phyloP scores from a whole-genome alignment of 805 yeast species.

The Wickerhamiella sorbophila region DNA sequence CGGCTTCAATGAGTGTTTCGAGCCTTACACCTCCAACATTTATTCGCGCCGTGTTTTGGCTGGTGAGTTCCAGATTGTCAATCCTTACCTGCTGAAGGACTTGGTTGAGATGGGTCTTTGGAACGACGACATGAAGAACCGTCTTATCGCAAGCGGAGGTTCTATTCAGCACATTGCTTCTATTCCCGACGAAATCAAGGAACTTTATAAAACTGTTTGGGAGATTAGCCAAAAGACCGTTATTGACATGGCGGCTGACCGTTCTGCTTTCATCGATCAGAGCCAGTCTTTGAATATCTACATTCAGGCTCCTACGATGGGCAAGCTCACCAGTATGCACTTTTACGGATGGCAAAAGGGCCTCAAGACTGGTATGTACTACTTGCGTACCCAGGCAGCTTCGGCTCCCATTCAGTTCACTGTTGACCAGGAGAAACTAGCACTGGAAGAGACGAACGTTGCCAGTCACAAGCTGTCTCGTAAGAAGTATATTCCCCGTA shows the following conservation, averaged over 20 bases:
- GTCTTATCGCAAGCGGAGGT: slow-evolving; percentile 64
- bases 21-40: slow-evolving; percentile 87
- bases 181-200: slow-evolving; percentile 63
- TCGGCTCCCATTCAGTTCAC: slow-evolving; percentile 92
- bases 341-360: slow-evolving; percentile 99
- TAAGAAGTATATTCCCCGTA: slow-evolving; percentile 17
- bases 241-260: slow-evolving; percentile 74
- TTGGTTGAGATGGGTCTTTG: slow-evolving; percentile 71
- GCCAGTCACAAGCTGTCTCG: slow-evolving; percentile 14
- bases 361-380: slow-evolving; percentile 96
- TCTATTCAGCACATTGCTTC: slow-evolving; percentile 64
- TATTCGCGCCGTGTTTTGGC: slow-evolving; percentile 82
- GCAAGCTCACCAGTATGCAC: slow-evolving; percentile 94
- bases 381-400: slow-evolving; percentile 94
- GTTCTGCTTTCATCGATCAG: slow-evolving; percentile 66
- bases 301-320: slow-evolving; percentile 83
- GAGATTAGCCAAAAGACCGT: slow-evolving; percentile 77
- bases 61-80: slow-evolving; percentile 89
- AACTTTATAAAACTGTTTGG: slow-evolving; percentile 90
- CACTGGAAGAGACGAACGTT: slow-evolving; percentile 7
- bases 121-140: slow-evolving; percentile 65
- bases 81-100: slow-evolving; percentile 72
- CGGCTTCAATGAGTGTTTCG: slow-evolving; percentile 91
- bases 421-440: slow-evolving; percentile 37
- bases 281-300: slow-evolving; percentile 87